phyloP scores from a whole-genome alignment of 1,284 basidiomycete genomes.

The Apiotrichum porosum region DNA sequence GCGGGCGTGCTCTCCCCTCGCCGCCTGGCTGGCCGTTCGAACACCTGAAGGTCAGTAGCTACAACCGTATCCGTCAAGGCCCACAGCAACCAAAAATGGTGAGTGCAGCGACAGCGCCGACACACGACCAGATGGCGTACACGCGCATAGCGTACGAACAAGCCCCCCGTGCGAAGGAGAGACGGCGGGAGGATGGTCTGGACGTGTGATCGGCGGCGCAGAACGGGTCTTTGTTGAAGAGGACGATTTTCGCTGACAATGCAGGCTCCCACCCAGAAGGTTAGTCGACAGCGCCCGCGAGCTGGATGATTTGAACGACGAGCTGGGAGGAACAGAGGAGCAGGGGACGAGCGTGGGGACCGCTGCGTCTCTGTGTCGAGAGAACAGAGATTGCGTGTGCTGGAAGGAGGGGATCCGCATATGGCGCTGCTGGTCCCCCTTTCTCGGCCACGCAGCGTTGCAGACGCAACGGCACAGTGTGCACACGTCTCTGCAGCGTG shows the following conservation, averaged over 20 bases:
- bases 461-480: no score
- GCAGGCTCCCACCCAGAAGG: conserved; percentile 23
- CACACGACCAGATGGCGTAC: neutral
- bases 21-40: no score
- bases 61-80: conserved; percentile 16
- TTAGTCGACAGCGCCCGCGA: conserved; percentile 10
- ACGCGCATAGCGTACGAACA: neutral
- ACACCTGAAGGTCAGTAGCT: no score
- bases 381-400: no score
- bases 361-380: neutral
- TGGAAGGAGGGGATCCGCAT: no score
- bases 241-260: conserved; percentile 8
- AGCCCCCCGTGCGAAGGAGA: no score
- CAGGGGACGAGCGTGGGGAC: neutral
- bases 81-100: conserved; percentile 20
- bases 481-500: no score
- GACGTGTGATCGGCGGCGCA: no score
- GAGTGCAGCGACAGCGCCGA: conserved; percentile 1
- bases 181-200: no score
- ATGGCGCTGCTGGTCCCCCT: no score
- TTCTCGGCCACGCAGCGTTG: no score
- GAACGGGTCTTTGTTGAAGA: neutral
- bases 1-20: no score
- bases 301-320: neutral
- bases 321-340: neutral